A percentile compares a stretch with the other conserved stretches of the same genome.
Conservation (phyloP, 2,329 filamentous ascomycete species). For the Hypomyces perniciosus region DNA sequence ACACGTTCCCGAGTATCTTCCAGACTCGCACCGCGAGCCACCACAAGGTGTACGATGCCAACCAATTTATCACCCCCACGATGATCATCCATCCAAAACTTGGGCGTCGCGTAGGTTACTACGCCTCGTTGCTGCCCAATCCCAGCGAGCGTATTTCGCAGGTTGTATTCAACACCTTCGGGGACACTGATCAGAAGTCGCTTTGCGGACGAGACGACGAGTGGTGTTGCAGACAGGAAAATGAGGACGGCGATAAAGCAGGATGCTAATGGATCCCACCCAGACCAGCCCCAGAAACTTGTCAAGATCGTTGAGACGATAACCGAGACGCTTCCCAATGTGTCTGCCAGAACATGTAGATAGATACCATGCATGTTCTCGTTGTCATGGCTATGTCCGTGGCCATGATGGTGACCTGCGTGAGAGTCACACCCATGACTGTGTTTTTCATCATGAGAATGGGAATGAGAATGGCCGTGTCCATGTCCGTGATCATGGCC, state of each 20-base stretch:
- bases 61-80: slow-evolving; percentile 52
- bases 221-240: slow-evolving; percentile 81
- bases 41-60: slow-evolving; percentile 82
- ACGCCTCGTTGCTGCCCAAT: slow-evolving; percentile 79
- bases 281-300: slow-evolving; percentile 80
- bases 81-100: slow-evolving; percentile 86
- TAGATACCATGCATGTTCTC: slow-evolving; percentile 99
- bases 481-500: slow-evolving; percentile 34
- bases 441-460: slow-evolving; percentile 35
- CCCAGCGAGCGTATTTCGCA: slow-evolving; percentile 80
- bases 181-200: slow-evolving; percentile 80
- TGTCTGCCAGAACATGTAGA: slow-evolving; percentile 89
- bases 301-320: slow-evolving; percentile 88
- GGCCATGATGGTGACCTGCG: slow-evolving; percentile 25
- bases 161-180: slow-evolving; percentile 76
- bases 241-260: slow-evolving; percentile 91
- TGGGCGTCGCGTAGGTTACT: slow-evolving; percentile 75
- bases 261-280: slow-evolving; percentile 91
- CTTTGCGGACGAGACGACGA: slow-evolving; percentile 79
- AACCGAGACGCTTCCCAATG: slow-evolving; percentile 87
- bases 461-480: slow-evolving; percentile 34
- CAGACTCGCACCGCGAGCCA: slow-evolving; percentile 62
- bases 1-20: slow-evolving; percentile 83
- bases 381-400: slow-evolving; percentile 60
- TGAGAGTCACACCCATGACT: slow-evolving; percentile 21